Evolutionary conservation across 1,284 basidiomycete species (phyloP).

Genomic region (Ceratobasidium sp.): DNA sequence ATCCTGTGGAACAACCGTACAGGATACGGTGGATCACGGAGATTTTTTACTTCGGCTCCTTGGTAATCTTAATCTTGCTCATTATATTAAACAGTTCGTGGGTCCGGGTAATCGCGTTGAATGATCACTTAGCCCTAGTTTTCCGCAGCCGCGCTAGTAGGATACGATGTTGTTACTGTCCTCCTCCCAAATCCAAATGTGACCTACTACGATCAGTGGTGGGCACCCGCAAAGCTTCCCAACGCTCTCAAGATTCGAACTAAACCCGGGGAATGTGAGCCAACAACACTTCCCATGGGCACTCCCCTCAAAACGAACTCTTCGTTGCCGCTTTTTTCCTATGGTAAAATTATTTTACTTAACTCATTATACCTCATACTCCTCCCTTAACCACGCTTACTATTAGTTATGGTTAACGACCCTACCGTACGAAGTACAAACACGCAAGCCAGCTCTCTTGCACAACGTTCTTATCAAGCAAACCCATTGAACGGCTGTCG

Average conservation of each 20-base stretch:
- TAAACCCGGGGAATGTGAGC: slow-evolving; percentile 2
- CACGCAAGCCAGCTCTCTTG: too few relatives aligned
- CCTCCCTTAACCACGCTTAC: too few relatives aligned
- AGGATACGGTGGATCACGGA: slow-evolving; percentile 9
- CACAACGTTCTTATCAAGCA: neutral
- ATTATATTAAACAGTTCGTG: neutral
- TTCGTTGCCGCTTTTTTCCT: slow-evolving; percentile 7
- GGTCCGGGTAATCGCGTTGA: neutral
- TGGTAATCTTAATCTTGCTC: neutral
- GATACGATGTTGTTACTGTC: slow-evolving; percentile 7
- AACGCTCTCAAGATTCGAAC: neutral
- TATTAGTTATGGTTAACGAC: too few relatives aligned
- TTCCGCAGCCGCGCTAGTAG: neutral
- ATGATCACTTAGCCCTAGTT: too few relatives aligned
- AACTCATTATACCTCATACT: too few relatives aligned
- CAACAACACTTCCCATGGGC: neutral
- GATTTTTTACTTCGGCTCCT: slow-evolving; percentile 7
- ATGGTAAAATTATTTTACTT: neutral
- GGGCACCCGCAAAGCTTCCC: slow-evolving; percentile 5
- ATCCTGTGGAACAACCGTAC: slow-evolving; percentile 16
- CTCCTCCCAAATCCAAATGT: neutral
- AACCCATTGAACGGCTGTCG: slow-evolving; percentile 22
- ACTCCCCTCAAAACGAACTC: slow-evolving; percentile 11
- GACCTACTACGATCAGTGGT: slow-evolving; percentile 23
- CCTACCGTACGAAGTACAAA: too few relatives aligned